phyloP scores from a whole-genome alignment of 345 rosid species.

The Acer saccharum region DNA sequence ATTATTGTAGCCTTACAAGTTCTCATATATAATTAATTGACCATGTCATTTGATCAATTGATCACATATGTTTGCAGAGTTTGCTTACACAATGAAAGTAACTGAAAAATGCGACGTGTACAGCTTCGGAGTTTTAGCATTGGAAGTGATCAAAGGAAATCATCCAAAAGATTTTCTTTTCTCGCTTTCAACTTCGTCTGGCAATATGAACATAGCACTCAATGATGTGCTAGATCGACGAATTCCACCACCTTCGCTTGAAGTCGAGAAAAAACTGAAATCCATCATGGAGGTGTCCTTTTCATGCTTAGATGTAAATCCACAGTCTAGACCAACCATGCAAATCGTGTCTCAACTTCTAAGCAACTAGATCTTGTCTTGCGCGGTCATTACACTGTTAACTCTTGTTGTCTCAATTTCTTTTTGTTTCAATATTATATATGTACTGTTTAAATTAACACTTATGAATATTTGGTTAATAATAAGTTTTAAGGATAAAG shows the following conservation, averaged over 20 bases:
- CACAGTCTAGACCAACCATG: slow-evolving; percentile 41
- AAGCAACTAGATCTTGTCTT: too few relatives aligned
- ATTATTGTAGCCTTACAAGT: background rate
- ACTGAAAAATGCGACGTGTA: slow-evolving; percentile 24
- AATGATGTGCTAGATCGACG: slow-evolving; percentile 20
- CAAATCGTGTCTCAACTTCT: background rate
- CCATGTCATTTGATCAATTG: too few relatives aligned
- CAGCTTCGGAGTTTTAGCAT: slow-evolving; percentile 24
- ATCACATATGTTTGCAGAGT: slow-evolving; percentile 17
- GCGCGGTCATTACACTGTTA: too few relatives aligned
- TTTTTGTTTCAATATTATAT: too few relatives aligned
- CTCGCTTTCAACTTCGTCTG: background rate
- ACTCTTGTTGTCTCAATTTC: too few relatives aligned
- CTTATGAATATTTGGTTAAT: too few relatives aligned
- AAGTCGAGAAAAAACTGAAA: slow-evolving; percentile 1
- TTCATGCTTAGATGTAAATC: slow-evolving; percentile 30
- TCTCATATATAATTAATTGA: background rate
- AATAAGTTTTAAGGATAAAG: too few relatives aligned
- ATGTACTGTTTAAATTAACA: too few relatives aligned
- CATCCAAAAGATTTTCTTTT: slow-evolving; percentile 17
- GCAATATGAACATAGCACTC: background rate
- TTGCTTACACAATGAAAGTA: slow-evolving; percentile 18
- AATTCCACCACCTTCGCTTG: background rate
- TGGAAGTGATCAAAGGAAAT: slow-evolving; percentile 24
- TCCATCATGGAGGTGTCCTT: slow-evolving; percentile 21